These are phyloP conservation scores for Saitozyma sp. DNA, from an alignment of 768 basidiomycete species.

Conservation along the genomic window DNA sequence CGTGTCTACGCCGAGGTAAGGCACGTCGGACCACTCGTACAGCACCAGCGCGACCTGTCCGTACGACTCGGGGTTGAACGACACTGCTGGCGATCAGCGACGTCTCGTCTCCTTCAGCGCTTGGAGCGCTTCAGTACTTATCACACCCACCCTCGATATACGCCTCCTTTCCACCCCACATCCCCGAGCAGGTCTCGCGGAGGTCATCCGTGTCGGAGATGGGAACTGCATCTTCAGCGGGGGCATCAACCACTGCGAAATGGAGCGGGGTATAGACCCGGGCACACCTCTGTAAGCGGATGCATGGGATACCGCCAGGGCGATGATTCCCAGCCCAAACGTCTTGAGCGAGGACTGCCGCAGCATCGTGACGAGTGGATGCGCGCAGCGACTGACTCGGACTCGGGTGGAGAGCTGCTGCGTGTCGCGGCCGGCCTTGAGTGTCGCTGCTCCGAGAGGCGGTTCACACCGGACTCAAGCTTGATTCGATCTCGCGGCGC, in stretches of 20 bases:
- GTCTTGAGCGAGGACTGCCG: too few species aligned
- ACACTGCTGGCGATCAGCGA: conserved; percentile 55
- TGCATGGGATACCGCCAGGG: background rate
- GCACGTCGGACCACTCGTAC: conserved; percentile 90
- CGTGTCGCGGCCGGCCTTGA: too few species aligned
- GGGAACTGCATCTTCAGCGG: conserved; percentile 29
- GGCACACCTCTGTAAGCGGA: background rate
- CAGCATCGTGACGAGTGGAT: too few species aligned
- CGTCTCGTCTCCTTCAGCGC: background rate
- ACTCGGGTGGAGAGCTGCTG: too few species aligned
- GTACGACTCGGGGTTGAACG: conserved; percentile 72
- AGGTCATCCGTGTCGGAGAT: conserved; percentile 77
- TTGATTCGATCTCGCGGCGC: too few species aligned
- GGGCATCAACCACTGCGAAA: background rate
- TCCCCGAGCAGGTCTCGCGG: conserved; percentile 90
- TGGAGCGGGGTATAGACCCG: background rate
- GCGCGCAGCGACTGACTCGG: too few species aligned
- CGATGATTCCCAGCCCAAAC: background rate
- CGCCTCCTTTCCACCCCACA: conserved; percentile 79
- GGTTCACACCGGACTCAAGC: too few species aligned
- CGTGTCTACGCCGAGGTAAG: conserved; percentile 67
- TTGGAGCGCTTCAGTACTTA: background rate
- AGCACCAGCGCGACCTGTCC: conserved; percentile 92
- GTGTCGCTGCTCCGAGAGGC: too few species aligned
- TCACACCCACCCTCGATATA: conserved; percentile 60